Conservation (phyloP, 495 filamentous ascomycete species). For the Cairneyella variabilis region DNA sequence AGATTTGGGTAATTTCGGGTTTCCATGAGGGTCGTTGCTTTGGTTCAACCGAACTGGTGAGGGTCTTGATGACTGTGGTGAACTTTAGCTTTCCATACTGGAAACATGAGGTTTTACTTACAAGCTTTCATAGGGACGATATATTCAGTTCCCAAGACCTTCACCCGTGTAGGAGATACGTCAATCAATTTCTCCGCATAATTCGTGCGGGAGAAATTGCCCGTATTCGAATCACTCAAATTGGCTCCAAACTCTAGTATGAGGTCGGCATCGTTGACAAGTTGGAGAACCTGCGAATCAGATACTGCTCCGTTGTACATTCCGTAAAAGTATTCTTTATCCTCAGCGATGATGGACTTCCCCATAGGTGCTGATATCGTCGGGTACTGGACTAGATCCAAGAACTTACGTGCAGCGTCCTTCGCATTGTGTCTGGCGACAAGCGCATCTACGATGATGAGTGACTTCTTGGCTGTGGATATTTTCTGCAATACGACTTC, state of each 20-base stretch:
- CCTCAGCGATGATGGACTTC: constrained; percentile 33
- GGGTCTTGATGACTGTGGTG: no score
- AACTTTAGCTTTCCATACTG: no score
- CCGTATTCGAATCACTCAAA: constrained; percentile 28
- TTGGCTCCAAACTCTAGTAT: constrained; percentile 34
- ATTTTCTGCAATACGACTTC: not conserved
- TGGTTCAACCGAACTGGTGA: no score
- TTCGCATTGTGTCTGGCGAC: not conserved
- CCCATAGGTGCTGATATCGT: constrained; percentile 30
- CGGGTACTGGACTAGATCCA: constrained; percentile 17
- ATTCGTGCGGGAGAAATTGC: not conserved
- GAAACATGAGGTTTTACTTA: no score
- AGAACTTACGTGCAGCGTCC: not conserved
- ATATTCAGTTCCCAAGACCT: no score
- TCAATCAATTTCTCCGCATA: not conserved
- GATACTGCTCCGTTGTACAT: constrained; percentile 43
- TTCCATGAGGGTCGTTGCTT: no score
- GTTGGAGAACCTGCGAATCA: constrained; percentile 54
- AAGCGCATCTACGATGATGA: not conserved
- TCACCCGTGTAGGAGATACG: not conserved
- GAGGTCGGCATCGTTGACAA: constrained; percentile 34
- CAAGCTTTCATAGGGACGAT: not conserved
- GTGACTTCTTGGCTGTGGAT: not conserved
- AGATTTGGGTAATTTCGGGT: not conserved
- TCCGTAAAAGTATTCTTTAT: constrained; percentile 27